Evolutionary conservation across 768 basidiomycete genomes (phyloP), one percentile per base, ranked within the genome.

Genomic region (Leccinum broughii): DNA sequence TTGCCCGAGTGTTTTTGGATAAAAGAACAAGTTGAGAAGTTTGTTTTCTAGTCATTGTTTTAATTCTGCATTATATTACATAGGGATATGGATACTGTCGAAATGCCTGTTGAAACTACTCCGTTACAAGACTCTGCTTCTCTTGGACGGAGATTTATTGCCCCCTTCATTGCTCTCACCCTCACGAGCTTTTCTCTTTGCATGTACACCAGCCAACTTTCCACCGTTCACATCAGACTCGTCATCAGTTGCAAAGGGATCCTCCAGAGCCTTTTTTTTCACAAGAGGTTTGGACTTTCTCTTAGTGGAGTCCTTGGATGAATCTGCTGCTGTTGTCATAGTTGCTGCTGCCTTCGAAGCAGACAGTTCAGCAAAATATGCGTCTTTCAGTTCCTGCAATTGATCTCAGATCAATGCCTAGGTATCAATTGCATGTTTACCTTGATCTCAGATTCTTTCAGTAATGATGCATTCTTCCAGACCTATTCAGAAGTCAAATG

Each of bases 391-490:
- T 52, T 78, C 81, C 89, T 91, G 50, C 1, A 26, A 54, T 17
- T 28, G 30, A 58, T 55, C 24, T 34, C 20, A 65, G 32, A 2
- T 32, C 2, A 26, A 54, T 46, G 22, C 32, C 52, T 13, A 28
- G 4, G 7, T 9, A 32, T 26, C 6, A 26, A 50, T 41, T n/a
- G 17, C 9, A 60, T n/a, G 58, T 65, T 49, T 62, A 84, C 89
- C 77, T 89, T 87, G 61, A 82, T 81, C 69, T 90, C 86, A 49
- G 80, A 68, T 17, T 88, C 87, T 20, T 78, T 77, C 58, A 90
- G 66, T 20, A 91, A 70, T 28, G 80, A 77, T 8, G 78, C 75
- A 65, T 83, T 86, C 75, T 87, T 90, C 88, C 89, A 90, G 32
- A 85, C 77, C 89, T 90, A 61, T 5, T 60, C 49, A 44, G 59